Evolutionary conservation across 495 filamentous ascomycete genomes (phyloP), one percentile per base, ranked within the genome.

Genomic region (Amorphotheca resinae): DNA sequence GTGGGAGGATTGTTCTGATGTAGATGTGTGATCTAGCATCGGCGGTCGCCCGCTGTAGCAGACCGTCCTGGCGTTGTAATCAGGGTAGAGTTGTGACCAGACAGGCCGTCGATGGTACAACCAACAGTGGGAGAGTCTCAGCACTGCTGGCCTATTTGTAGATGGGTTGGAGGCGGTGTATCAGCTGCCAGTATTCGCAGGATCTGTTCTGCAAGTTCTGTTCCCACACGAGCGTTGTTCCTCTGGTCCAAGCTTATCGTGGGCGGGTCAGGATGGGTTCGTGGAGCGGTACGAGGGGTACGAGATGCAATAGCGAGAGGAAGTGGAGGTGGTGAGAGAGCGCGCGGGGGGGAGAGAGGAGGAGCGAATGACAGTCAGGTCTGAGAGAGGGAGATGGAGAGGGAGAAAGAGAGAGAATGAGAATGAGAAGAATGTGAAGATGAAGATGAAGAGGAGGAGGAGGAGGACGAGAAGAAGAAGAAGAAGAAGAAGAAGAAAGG

Each of bases 11-110:
- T 40, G 30, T 20, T 38, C 51, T 36, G 28, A 17, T 17, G 23
- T 37, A 41, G 23, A 41, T 23, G 44, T 44, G 23, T 46, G 40
- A 21, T 46, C 46, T 50, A 47, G 46, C 51, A 54, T 54, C 23
- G 37, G 42, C 51, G 45, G 45, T 42, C 45, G 14, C 45, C 41
- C 20, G 28, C 45, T 53, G 41, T 45, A 45, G 50, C 41, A 44
- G 37, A 25, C 44, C 49, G 44, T 44, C 26, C 33, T 18, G 30
- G 15, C 31, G 21, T 36, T 22, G 30, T 23, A 12, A 23, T 38
- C 34, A 31, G 15, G 26, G 1, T 33, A 12, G 17, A 38, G 18
- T n/a, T 37, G 36, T 46, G 38, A 42, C 33, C 30, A 33, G 33
- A 32, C 28, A 20, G 11, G 22, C n/a, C 25, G n/a, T n/a, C 8